phyloP scores from a whole-genome alignment of 108 stramenopile species.

The Cyclotella choctawhatcheeana region DNA sequence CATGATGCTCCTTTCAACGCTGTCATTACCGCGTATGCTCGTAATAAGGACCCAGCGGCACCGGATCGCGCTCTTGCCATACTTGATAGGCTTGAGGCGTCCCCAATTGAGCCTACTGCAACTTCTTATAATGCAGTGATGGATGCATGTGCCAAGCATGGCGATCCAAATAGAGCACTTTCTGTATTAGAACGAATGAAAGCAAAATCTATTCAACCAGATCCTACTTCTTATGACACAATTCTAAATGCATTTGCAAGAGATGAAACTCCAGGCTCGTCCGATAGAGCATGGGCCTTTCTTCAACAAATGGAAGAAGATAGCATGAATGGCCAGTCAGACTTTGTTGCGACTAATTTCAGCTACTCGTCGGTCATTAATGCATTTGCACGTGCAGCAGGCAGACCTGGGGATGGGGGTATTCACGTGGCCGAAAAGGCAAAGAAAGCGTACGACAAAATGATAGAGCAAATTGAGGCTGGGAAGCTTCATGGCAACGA shows the following conservation, averaged over 20 bases:
- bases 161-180: constrained; percentile 39
- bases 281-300: constrained; percentile 43
- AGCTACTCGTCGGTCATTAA: constrained; percentile 54
- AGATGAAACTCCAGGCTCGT: constrained; percentile 26
- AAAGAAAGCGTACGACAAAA: constrained; percentile 31
- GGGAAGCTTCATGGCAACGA: constrained; percentile 29
- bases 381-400: constrained; percentile 38
- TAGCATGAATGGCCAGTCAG: not conserved
- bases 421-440: constrained; percentile 39
- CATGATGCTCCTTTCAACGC: constrained; percentile 62
- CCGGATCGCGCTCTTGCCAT: constrained; percentile 51
- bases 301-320: constrained; percentile 25
- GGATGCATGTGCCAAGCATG: constrained; percentile 55
- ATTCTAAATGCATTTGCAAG: constrained; percentile 47
- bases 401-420: constrained; percentile 33
- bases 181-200: constrained; percentile 44
- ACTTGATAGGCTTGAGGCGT: constrained; percentile 41
- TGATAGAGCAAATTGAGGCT: constrained; percentile 24
- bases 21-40: constrained; percentile 60
- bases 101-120: constrained; percentile 29
- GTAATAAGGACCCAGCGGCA: constrained; percentile 29
- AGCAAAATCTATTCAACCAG: constrained; percentile 14
- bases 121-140: constrained; percentile 51
- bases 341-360: constrained; percentile 26
- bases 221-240: constrained; percentile 47